phyloP scores from a whole-genome alignment of 495 filamentous ascomycete species.

The Thermothielavioides terrestris region DNA sequence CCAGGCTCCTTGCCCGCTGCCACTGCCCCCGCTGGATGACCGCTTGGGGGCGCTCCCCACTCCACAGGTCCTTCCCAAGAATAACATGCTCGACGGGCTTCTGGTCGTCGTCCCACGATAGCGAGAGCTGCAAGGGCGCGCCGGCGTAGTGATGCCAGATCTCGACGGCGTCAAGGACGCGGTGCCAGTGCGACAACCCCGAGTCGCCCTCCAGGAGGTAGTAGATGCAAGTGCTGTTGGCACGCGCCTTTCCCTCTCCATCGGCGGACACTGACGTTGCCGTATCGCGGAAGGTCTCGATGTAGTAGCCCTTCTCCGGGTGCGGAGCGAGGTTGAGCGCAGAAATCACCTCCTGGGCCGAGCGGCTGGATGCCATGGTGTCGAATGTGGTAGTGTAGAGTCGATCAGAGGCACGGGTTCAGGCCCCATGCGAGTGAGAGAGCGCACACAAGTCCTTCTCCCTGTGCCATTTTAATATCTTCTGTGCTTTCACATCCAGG shows the following conservation, averaged over 20 bases:
- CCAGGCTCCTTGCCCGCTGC: constrained; percentile 35
- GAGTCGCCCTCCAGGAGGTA: constrained; percentile 37
- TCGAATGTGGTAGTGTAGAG: no score
- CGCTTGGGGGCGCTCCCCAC: constrained; percentile 33
- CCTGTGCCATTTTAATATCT: no score
- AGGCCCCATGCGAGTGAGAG: no score
- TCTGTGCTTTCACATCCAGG: no score
- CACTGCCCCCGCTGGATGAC: constrained; percentile 32
- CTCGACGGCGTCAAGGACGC: constrained; percentile 35
- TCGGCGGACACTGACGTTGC: neutral
- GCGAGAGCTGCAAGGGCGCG: constrained; percentile 34
- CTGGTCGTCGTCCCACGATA: constrained; percentile 34
- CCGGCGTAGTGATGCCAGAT: constrained; percentile 45
- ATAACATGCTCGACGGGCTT: constrained; percentile 12
- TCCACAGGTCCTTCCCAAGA: constrained; percentile 34
- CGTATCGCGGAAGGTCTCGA: constrained; percentile 39
- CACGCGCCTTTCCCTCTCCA: constrained; percentile 20
- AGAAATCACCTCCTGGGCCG: constrained; percentile 31
- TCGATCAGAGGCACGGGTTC: no score
- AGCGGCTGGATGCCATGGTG: constrained; percentile 14
- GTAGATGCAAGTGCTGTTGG: constrained; percentile 40
- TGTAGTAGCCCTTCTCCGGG: constrained; percentile 38
- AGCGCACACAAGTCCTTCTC: no score
- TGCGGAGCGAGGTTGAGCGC: constrained; percentile 34
- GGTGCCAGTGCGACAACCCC: constrained; percentile 37